Conservation (phyloP, 1,284 basidiomycete species). For the Rugosomyces carneus region DNA sequence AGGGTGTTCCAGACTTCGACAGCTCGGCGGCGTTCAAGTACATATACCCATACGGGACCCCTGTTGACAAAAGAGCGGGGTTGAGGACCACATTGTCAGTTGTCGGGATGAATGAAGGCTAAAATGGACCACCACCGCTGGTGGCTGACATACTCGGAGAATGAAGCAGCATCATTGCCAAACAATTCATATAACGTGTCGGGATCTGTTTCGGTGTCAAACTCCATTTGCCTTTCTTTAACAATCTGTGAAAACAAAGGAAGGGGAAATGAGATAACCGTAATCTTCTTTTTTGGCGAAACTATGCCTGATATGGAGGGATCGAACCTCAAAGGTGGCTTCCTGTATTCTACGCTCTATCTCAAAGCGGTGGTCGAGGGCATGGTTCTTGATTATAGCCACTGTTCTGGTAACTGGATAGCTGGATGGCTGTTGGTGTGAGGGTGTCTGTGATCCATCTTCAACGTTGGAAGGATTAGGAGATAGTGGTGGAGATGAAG, state of each 20-base stretch:
- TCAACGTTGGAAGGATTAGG: constrained; percentile 9
- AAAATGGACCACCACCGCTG: neutral
- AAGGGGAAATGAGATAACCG: neutral
- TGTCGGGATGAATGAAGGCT: neutral
- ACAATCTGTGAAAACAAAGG: constrained; percentile 49
- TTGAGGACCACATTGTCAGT: neutral
- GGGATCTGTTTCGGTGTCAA: constrained; percentile 71
- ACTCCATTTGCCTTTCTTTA: constrained; percentile 80
- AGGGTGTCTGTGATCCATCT: constrained; percentile 13
- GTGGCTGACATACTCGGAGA: constrained; percentile 57
- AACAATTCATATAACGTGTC: constrained; percentile 72
- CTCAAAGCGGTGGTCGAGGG: constrained; percentile 61
- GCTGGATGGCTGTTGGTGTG: constrained; percentile 14
- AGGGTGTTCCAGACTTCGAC: constrained; percentile 72
- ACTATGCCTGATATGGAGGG: constrained; percentile 1
- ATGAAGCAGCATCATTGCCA: constrained; percentile 64
- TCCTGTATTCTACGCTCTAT: constrained; percentile 71
- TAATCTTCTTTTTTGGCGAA: constrained; percentile 1
- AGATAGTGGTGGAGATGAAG: constrained; percentile 9
- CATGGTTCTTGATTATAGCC: constrained; percentile 74
- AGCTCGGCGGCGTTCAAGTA: constrained; percentile 71
- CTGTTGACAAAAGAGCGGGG: too few species aligned
- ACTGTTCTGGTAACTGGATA: constrained; percentile 55
- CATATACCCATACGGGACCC: constrained; percentile 81
- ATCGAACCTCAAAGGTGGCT: constrained; percentile 67